These are phyloP conservation scores for Elsinoe fawcettii DNA, from an alignment of 2,329 filamentous ascomycete species.

Conservation along the genomic window DNA sequence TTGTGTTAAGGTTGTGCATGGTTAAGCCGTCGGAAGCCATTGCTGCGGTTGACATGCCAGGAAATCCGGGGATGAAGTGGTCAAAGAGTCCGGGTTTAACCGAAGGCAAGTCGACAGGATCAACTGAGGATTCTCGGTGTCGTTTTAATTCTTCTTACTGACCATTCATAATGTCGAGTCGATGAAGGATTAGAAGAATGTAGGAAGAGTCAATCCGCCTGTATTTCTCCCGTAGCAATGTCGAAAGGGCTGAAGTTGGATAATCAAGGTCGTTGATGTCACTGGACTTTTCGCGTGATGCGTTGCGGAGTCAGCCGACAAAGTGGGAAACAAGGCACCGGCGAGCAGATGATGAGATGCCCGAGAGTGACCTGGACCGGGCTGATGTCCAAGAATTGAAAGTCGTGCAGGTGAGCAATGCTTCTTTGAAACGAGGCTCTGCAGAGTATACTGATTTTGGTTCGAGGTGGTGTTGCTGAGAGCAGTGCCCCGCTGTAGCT, in stretches of 20 bases:
- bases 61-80: not conserved
- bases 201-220: not conserved
- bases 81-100: slow-evolving; percentile 3
- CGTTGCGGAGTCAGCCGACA: slow-evolving; percentile 8
- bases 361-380: not conserved
- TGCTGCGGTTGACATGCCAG: slow-evolving; percentile 1
- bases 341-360: slow-evolving; percentile 9
- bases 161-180: not conserved
- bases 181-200: not conserved
- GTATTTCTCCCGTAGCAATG: not conserved
- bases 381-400: not conserved
- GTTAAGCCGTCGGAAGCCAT: slow-evolving; percentile 7
- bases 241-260: not conserved
- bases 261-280: slow-evolving; percentile 5
- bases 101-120: not conserved
- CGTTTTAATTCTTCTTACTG: not conserved
- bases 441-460: not conserved
- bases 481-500: slow-evolving; percentile 1
- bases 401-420: not conserved
- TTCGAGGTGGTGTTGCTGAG: not conserved
- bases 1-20: slow-evolving; percentile 3
- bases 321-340: slow-evolving; percentile 10
- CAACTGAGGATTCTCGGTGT: slow-evolving; percentile 1
- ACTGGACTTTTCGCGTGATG: slow-evolving; percentile 10
- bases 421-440: slow-evolving; percentile 1